Evolutionary conservation across 192 early-diverging fungal genomes (phyloP), one percentile per base, ranked within the genome.

Genomic region (Linnemannia schmuckeri): DNA sequence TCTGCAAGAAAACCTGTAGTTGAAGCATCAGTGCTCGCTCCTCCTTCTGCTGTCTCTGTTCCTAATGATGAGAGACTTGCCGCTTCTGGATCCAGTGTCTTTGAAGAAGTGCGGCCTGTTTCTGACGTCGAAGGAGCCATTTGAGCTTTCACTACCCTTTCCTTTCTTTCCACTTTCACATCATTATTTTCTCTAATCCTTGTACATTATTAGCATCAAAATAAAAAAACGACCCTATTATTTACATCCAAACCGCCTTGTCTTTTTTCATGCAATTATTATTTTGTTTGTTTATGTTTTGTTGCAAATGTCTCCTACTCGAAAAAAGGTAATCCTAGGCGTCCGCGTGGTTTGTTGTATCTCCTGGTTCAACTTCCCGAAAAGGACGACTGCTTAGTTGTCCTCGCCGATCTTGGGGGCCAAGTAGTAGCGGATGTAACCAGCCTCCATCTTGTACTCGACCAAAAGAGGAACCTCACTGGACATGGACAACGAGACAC

Each of bases 391-490:
- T 18, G 49, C 40, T 85, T 89, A 89, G 83, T 82, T 77, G 72
- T 91, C 90, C 68, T 91, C 89, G 33, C 88, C 88, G 71, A 91
- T 85, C 88, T 91, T 91, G 74, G 90, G 90, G 42, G 90, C 97
- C 52, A 99, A 92, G 91, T 97, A 99, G 94, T 96, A 99, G 91
- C 97, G 91, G 78, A 99, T 94, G 90, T 97, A 95, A 44, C 97
- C 98, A 75, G 96, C 88, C 68, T 92, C 94, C 77, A 98, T 93
- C 85, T 95, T 94, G 91, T 98, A 99, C 90, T 99, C 97, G 61
- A 99, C 95, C 89, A 99, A 89, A 72, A 99, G 86, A 22, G 98
- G 98, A 6, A 98, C 94, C 54, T 97, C 97, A 82, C 94, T 91
- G 49, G 95, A 95, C 85, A 99, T 91, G 85, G 91, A 92, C 68